phyloP scores from a whole-genome alignment of 257 asterid genomes.

The Voacanga thouarsii region DNA sequence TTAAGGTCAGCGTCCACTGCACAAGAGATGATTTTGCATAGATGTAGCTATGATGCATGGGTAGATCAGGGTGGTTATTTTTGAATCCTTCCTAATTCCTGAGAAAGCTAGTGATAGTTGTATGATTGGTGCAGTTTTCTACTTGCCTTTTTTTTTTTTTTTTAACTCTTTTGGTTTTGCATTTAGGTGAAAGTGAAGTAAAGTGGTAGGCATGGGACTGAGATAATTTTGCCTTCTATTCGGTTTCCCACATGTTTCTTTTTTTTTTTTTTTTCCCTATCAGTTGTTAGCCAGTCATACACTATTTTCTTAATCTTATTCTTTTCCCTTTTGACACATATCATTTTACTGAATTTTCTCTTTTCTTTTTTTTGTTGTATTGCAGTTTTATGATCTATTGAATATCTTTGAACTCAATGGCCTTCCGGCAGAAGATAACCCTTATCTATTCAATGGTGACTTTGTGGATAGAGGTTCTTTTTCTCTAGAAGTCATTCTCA shows the following conservation, averaged over 20 bases:
- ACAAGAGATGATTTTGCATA: not conserved
- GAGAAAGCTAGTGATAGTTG: not conserved
- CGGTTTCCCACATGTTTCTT: not conserved
- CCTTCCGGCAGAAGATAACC: conserved; percentile 95
- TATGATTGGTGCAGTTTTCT: not conserved
- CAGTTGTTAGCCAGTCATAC: not conserved
- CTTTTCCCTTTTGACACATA: conserved; percentile 1
- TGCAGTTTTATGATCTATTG: conserved; percentile 92
- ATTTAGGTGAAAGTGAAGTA: not conserved
- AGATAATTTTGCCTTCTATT: not conserved
- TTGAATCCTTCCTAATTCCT: not conserved
- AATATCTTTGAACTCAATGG: conserved; percentile 99
- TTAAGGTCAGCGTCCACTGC: not conserved
- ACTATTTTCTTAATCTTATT: not conserved
- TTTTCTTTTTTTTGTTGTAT: conserved; percentile 20
- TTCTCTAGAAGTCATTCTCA: conserved; percentile 86
- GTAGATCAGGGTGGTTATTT: not conserved
- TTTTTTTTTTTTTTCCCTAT: not conserved
- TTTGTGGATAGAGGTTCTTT: conserved; percentile 98
- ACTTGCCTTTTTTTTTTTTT: not conserved
- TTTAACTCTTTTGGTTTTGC: not conserved
- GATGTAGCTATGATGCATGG: not conserved
- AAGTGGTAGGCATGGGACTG: not conserved
- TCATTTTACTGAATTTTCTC: conserved; percentile 18
- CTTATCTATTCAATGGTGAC: conserved; percentile 96